A percentile compares a stretch with the other conserved stretches of the same genome.
Conservation (phyloP, 2,329 filamentous ascomycete species). For the Pezizomycotina sp. region DNA sequence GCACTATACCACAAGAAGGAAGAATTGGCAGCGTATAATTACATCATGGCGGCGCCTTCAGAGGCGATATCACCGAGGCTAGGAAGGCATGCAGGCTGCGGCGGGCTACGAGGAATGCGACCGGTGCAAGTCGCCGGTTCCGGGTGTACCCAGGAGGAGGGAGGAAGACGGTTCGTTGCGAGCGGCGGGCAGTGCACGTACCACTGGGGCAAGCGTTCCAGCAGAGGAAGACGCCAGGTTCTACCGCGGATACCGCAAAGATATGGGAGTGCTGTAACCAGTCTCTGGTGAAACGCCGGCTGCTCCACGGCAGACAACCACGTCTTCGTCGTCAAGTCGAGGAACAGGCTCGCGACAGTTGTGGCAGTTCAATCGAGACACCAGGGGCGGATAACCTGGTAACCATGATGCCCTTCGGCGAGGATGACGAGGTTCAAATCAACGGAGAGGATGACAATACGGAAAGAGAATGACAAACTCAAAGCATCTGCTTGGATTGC, state of each 20-base stretch:
- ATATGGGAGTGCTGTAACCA: slow-evolving; percentile 68
- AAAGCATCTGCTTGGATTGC: slow-evolving; percentile 86
- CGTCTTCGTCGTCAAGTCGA: slow-evolving; percentile 70
- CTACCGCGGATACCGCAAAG: slow-evolving; percentile 36
- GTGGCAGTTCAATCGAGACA: slow-evolving; percentile 59
- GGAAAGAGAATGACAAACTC: slow-evolving; percentile 42
- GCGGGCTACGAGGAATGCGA: slow-evolving; percentile 78
- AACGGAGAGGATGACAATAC: slow-evolving; percentile 17
- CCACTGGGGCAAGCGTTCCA: slow-evolving; percentile 55
- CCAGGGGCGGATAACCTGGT: slow-evolving; percentile 42
- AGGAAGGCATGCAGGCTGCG: slow-evolving; percentile 47
- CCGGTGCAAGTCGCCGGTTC: slow-evolving; percentile 69
- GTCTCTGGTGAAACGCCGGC: slow-evolving; percentile 53
- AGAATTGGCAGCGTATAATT: slow-evolving; percentile 52
- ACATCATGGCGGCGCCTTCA: slow-evolving; percentile 53
- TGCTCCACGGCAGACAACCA: slow-evolving; percentile 58
- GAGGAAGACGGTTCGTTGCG: slow-evolving; percentile 56
- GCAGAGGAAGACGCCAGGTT: slow-evolving; percentile 40
- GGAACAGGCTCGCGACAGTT: slow-evolving; percentile 59
- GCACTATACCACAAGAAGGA: slow-evolving; percentile 46
- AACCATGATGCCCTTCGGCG: slow-evolving; percentile 30
- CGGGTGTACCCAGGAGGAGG: slow-evolving; percentile 67
- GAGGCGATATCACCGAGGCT: slow-evolving; percentile 50
- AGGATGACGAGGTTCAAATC: slow-evolving; percentile 21
- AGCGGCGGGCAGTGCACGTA: slow-evolving; percentile 63